Percentiles rank a stretch among this genome's conserved stretches.
Conservation (phyloP, 257 asterid genomes). For the Haberlea rhodopensis region DNA sequence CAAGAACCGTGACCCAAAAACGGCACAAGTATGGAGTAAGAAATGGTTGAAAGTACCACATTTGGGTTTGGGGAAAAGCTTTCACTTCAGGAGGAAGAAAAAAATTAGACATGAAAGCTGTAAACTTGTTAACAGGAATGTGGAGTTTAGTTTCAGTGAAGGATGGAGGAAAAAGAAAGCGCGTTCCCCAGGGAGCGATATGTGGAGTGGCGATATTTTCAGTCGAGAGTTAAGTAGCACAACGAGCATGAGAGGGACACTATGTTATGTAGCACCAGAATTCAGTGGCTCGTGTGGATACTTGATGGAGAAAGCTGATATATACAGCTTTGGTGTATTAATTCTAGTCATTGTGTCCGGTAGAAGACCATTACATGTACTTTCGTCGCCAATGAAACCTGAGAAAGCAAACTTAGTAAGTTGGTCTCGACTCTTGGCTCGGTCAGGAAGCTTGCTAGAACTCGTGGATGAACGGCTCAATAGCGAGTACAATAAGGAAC, state of each 20-base stretch:
- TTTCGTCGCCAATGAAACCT: conserved; percentile 87
- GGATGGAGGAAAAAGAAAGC: conserved; percentile 61
- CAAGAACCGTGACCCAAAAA: conserved; percentile 33
- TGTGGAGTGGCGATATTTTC: conserved; percentile 86
- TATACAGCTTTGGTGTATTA: conserved; percentile 86
- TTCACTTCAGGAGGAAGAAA: conserved; percentile 38
- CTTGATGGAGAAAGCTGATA: conserved; percentile 83
- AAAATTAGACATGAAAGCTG: conserved; percentile 27
- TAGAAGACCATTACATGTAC: conserved; percentile 86
- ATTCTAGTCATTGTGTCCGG: conserved; percentile 81
- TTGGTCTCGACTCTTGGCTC: conserved; percentile 83
- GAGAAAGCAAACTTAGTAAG: conserved; percentile 85
- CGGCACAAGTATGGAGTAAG: conserved; percentile 31
- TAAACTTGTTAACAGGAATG: conserved; percentile 30
- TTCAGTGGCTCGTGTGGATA: conserved; percentile 58
- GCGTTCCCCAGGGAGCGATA: conserved; percentile 55
- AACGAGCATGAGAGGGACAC: conserved; percentile 96
- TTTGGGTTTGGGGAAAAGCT: conserved; percentile 61
- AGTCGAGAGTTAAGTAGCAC: conserved; percentile 96
- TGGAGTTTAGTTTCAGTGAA: conserved; percentile 72
- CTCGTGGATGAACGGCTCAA: conserved; percentile 67
- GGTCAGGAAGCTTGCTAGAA: conserved; percentile 60
- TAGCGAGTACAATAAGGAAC: conserved; percentile 54
- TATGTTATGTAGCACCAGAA: conserved; percentile 91
- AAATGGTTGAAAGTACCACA: conserved; percentile 48